A percentile compares a stretch with the other conserved stretches of the same genome.
These are phyloP conservation scores for Sungouiella blattae DNA, from an alignment of 805 yeast species.

Conservation along the genomic window DNA sequence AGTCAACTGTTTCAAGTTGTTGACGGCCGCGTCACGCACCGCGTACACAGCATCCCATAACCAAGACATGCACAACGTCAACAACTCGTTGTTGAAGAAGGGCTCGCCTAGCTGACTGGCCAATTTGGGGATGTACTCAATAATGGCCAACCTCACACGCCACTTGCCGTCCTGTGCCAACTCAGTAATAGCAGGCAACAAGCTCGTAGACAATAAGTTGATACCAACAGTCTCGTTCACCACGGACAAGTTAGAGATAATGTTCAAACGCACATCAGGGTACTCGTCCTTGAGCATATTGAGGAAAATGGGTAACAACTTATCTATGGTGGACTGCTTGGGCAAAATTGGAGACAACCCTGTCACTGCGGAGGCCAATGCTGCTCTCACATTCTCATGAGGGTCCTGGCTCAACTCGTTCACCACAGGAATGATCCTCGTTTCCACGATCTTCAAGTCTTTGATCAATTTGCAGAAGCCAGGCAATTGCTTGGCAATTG, in stretches of 20 bases:
- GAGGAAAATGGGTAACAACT: conserved; percentile 80
- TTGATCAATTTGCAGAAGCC: conserved; percentile 56
- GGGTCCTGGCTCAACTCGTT: conserved; percentile 84
- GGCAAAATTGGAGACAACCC: conserved; percentile 83
- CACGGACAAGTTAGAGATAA: conserved; percentile 84
- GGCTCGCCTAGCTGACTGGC: conserved; percentile 93
- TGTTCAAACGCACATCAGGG: conserved; percentile 93
- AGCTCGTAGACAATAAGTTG: conserved; percentile 75
- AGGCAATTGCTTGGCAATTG: conserved; percentile 88
- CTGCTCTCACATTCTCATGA: conserved; percentile 89
- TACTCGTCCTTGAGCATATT: conserved; percentile 95
- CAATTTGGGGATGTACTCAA: conserved; percentile 90
- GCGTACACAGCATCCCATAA: conserved; percentile 97
- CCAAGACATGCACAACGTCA: conserved; percentile 94
- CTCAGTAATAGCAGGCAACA: conserved; percentile 93
- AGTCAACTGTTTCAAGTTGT: conserved; percentile 74
- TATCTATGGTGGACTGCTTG: conserved; percentile 77
- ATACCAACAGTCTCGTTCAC: conserved; percentile 96
- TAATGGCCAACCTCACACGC: conserved; percentile 96
- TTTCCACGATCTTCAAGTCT: conserved; percentile 48
- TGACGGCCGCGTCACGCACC: conserved; percentile 93
- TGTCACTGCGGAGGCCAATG: conserved; percentile 85
- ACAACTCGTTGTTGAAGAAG: conserved; percentile 88
- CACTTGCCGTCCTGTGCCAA: conserved; percentile 95
- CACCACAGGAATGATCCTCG: conserved; percentile 77